A percentile compares a stretch with the other conserved stretches of the same genome.
Conservation (phyloP, 75 land plant species). For the Gnetum montanum region DNA sequence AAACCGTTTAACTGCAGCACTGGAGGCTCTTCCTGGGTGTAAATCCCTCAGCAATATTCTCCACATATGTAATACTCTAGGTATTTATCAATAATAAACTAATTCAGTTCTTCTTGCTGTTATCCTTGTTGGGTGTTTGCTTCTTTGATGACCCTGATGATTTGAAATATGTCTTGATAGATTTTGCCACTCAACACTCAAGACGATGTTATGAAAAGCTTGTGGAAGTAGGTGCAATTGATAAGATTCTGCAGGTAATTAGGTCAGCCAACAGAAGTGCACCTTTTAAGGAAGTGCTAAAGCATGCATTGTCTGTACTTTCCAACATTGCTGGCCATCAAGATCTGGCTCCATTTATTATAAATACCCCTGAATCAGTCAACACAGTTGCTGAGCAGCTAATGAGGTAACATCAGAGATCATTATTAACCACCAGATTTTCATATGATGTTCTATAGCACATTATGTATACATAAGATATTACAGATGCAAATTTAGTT, state of each 20-base stretch:
- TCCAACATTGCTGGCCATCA: conserved; percentile 68
- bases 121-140: too few species aligned
- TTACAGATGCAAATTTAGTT: too few species aligned
- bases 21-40: conserved; percentile 48
- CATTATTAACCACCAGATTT: too few species aligned
- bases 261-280: conserved; percentile 54
- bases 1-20: conserved; percentile 61
- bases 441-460: too few species aligned
- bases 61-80: conserved; percentile 71
- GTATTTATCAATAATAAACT: conserved; percentile 22
- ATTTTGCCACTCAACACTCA: conserved; percentile 68
- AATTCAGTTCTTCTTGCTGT: too few species aligned
- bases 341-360: conserved; percentile 33
- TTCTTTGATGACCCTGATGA: too few species aligned
- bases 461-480: too few species aligned
- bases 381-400: conserved; percentile 46
- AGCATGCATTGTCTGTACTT: conserved; percentile 77
- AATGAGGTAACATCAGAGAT: too few species aligned
- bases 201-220: conserved; percentile 74
- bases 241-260: conserved; percentile 49
- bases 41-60: conserved; percentile 70
- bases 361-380: conserved; percentile 27
- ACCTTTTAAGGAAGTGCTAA: conserved; percentile 72
- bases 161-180: conserved; percentile 20
- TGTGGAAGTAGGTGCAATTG: conserved; percentile 65